A percentile compares a stretch with the other conserved stretches of the same genome.
phyloP scores from a whole-genome alignment of 164 flowering plant genomes.

The Vitis rupestris region DNA sequence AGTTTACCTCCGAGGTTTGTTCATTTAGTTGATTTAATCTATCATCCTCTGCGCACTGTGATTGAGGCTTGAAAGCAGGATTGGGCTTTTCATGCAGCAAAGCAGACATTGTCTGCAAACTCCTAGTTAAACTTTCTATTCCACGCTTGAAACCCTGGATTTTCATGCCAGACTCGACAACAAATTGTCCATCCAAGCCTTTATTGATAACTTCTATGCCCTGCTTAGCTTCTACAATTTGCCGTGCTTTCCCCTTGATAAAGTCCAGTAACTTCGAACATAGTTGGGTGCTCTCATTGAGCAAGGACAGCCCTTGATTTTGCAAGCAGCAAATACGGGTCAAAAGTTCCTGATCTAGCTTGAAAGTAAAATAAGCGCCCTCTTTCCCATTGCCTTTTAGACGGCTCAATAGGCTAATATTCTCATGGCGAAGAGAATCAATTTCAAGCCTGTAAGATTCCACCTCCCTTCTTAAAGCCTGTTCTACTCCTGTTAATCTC shows the following conservation, averaged over 20 bases:
- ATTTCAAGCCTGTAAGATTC: conserved; percentile 66
- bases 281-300: conserved; percentile 50
- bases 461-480: conserved; percentile 68
- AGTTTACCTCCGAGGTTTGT: conserved; percentile 40
- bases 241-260: conserved; percentile 42
- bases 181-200: conserved; percentile 55
- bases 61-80: conserved; percentile 25
- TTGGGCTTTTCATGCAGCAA: conserved; percentile 61
- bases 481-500: conserved; percentile 80
- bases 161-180: conserved; percentile 81
- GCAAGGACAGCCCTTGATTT: conserved; percentile 58
- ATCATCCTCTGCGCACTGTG: conserved; percentile 16
- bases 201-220: conserved; percentile 21
- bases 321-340: conserved; percentile 53
- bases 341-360: conserved; percentile 71
- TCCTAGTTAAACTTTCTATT: conserved; percentile 55
- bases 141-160: conserved; percentile 73
- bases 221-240: conserved; percentile 22
- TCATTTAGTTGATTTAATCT: conserved; percentile 17
- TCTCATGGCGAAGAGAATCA: conserved; percentile 82
- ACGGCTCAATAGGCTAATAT: conserved; percentile 61
- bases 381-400: conserved; percentile 49
- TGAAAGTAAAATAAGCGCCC: conserved; percentile 37
- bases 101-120: conserved; percentile 51
- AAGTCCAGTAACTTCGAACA: conserved; percentile 59